Evolutionary conservation across 805 yeast genomes (phyloP).

Genomic region (Barnettozyma salicaria): DNA sequence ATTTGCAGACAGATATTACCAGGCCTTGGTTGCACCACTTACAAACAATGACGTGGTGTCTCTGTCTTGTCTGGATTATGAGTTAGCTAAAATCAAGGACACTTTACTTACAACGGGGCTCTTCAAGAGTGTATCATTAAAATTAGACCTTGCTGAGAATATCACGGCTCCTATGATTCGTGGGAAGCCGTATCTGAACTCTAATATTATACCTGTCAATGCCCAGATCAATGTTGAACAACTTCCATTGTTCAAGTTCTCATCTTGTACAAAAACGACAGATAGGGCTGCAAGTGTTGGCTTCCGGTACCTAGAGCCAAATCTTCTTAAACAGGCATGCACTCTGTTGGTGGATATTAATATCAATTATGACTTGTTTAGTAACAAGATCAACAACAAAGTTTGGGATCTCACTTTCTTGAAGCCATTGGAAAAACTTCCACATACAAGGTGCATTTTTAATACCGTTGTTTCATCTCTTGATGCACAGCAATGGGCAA

Average conservation of each 20-base stretch:
- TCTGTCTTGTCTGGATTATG: conserved; percentile 34
- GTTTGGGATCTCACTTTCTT: conserved; percentile 41
- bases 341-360: conserved; percentile 40
- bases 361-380: conserved; percentile 42
- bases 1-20: conserved; percentile 40
- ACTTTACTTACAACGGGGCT: conserved; percentile 40
- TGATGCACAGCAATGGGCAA: conserved; percentile 43
- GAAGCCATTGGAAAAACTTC: conserved; percentile 38
- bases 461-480: conserved; percentile 41
- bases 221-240: conserved; percentile 38
- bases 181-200: conserved; percentile 3
- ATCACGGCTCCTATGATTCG: conserved; percentile 8
- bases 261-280: conserved; percentile 31
- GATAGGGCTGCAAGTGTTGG: conserved; percentile 31
- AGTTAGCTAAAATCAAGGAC: conserved; percentile 29
- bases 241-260: conserved; percentile 26
- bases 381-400: conserved; percentile 41
- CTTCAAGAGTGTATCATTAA: conserved; percentile 35
- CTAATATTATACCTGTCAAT: conserved; percentile 34
- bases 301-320: conserved; percentile 35
- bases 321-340: conserved; percentile 56
- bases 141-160: conserved; percentile 35
- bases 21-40: conserved; percentile 40
- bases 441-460: conserved; percentile 42
- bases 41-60: conserved; percentile 24